Percentiles rank a stretch among this genome's conserved stretches.
phyloP scores from a whole-genome alignment of 2,329 filamentous ascomycete genomes.

The Microdochium trichocladiopsis region DNA sequence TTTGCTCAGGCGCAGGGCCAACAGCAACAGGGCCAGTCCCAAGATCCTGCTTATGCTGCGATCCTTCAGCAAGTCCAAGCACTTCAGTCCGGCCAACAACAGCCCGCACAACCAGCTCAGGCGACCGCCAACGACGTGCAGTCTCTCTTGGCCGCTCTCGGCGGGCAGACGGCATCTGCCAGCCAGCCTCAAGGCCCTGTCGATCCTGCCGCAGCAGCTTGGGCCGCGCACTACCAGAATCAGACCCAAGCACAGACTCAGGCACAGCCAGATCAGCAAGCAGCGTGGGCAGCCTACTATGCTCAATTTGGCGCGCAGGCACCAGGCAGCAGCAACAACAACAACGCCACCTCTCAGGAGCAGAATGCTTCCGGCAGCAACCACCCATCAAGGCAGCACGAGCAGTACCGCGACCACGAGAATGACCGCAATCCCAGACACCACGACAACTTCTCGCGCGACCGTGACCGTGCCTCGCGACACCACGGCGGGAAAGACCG shows the following conservation, averaged over 20 bases:
- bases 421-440: slow-evolving; percentile 15
- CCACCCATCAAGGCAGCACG: slow-evolving; percentile 8
- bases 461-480: slow-evolving; percentile 17
- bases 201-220: not conserved
- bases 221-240: not conserved
- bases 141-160: not conserved
- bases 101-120: slow-evolving; percentile 17
- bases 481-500: slow-evolving; percentile 18
- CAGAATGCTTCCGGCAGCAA: not conserved
- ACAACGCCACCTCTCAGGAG: not conserved
- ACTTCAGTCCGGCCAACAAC: slow-evolving; percentile 14
- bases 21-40: not conserved
- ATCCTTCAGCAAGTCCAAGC: slow-evolving; percentile 18
- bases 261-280: not conserved
- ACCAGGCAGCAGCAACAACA: not conserved
- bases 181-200: slow-evolving; percentile 3
- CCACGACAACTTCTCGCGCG: slow-evolving; percentile 12
- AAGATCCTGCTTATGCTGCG: slow-evolving; percentile 7
- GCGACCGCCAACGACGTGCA: slow-evolving; percentile 5
- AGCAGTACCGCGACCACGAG: slow-evolving; percentile 20
- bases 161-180: slow-evolving; percentile 8
- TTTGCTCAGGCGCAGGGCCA: slow-evolving; percentile 25
- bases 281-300: not conserved
- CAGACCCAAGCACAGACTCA: not conserved
- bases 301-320: not conserved